These are phyloP conservation scores for Gossypium gossypioides DNA, from an alignment of 441 rosid genomes.

Conservation along the genomic window DNA sequence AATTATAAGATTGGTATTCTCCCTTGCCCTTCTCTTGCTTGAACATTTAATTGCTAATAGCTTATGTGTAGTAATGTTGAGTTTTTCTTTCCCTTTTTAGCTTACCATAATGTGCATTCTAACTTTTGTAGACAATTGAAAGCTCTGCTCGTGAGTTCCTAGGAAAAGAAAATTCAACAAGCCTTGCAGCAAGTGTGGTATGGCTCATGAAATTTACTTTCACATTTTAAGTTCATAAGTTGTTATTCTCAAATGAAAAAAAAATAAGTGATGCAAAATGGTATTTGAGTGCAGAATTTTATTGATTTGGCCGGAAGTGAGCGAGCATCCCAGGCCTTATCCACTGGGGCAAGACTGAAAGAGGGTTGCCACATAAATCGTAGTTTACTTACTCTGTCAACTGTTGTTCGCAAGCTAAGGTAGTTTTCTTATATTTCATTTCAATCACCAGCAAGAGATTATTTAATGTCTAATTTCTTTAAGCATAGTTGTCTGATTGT, in stretches of 20 bases:
- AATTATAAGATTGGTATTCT: conserved; percentile 61
- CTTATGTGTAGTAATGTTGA: background rate
- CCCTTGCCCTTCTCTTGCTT: conserved; percentile 12
- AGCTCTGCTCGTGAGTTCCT: conserved; percentile 76
- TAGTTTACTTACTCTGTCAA: conserved; percentile 82
- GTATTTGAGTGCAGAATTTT: conserved; percentile 56
- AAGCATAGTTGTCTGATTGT: background rate
- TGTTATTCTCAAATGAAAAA: background rate
- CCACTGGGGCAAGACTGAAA: conserved; percentile 79
- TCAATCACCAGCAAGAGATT: background rate
- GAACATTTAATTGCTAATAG: conserved; percentile 5
- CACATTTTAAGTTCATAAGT: background rate
- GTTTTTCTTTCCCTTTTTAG: background rate
- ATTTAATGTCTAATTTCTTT: background rate
- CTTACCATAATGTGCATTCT: background rate
- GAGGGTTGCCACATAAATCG: conserved; percentile 95
- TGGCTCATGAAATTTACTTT: conserved; percentile 15
- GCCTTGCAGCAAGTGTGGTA: conserved; percentile 77
- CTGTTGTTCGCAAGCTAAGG: conserved; percentile 94
- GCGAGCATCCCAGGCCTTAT: conserved; percentile 87
- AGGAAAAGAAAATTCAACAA: conserved; percentile 56
- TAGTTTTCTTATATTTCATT: conserved; percentile 13
- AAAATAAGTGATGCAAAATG: background rate
- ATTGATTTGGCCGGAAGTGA: conserved; percentile 94
- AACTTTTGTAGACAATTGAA: conserved; percentile 58